phyloP scores from a whole-genome alignment of 768 basidiomycete species.

The Strobilomyces echinocephalus region DNA sequence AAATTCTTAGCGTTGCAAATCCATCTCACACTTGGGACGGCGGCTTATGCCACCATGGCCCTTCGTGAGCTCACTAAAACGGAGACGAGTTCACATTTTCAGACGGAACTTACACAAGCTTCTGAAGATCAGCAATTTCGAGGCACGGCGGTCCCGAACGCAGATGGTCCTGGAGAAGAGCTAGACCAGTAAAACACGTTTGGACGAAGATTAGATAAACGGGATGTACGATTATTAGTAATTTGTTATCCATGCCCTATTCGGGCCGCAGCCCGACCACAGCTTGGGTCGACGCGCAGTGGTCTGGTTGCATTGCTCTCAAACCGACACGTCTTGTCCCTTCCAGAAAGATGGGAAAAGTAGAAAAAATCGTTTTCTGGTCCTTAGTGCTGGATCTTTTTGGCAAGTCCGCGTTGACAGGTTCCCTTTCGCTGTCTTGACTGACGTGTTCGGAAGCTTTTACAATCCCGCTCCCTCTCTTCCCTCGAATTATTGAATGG shows the following conservation, averaged over 20 bases:
- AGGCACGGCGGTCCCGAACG: conserved; percentile 36
- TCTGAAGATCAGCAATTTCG: conserved; percentile 83
- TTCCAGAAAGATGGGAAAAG: conserved; percentile 45
- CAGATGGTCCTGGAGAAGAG: conserved; percentile 21
- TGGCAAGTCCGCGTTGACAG: conserved; percentile 36
- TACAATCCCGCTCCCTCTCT: conserved; percentile 92
- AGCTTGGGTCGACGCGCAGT: no score
- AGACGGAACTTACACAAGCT: conserved; percentile 68
- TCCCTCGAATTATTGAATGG: conserved; percentile 96
- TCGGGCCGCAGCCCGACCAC: no score
- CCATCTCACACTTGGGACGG: conserved; percentile 77
- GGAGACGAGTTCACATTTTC: conserved; percentile 90
- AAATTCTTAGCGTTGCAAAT: conserved; percentile 88
- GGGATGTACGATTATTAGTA: background rate
- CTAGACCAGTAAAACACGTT: conserved; percentile 1
- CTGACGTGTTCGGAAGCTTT: conserved; percentile 53
- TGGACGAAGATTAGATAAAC: background rate
- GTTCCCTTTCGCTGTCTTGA: background rate
- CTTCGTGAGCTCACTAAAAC: conserved; percentile 92
- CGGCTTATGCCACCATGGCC: conserved; percentile 98
- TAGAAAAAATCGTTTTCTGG: conserved; percentile 82
- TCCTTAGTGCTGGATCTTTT: conserved; percentile 88
- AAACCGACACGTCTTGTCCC: background rate
- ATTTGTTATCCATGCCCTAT: no score
- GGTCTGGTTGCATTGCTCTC: background rate